Base-by-base conservation (phyloP, 371 early-diverging fungal species). In the Parasitella parasitica region DNA sequence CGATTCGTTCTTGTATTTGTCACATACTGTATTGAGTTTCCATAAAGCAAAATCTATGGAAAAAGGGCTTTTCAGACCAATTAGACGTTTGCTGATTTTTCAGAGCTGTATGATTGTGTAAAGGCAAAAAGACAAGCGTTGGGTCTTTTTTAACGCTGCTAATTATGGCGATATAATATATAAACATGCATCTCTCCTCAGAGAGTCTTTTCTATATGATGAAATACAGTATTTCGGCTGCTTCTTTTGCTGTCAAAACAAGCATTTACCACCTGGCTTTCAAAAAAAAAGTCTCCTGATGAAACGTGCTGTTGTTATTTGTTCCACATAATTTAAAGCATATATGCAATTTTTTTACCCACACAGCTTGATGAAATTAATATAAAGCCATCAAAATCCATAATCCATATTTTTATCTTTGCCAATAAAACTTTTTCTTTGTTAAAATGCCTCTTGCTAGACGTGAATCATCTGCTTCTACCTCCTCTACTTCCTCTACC, bases 401-500 rank as follows among this genome's bases (percentile, higher is more conserved):
- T n/a, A n/a, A n/a, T n/a, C n/a, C n/a, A n/a, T n/a, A n/a, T n/a
- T n/a, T n/a, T n/a, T n/a, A n/a, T n/a, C n/a, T n/a, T n/a, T n/a
- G n/a, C n/a, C n/a, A n/a, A n/a, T n/a, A n/a, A n/a, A n/a, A n/a
- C n/a, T n/a, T n/a, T n/a, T n/a, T n/a, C n/a, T 24, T 46, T 46
- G 36, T 18, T 11, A 22, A 38, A 38, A 55, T 55, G 55, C 55
- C 38, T 32, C 55, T 55, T 38, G 24, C 26, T 15, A 12, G 55
- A 36, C 55, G 55, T 55, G 55, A 55, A 38, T 55, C 55, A 24
- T 55, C 55, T 7, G 12, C 38, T 38, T 55, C 55, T 22, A 55
- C 55, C 20, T 63, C 64, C 8, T 39, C 26, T 27, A 28, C 34
- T 24, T 60, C 59, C 15, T 57, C 61, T 39, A 26, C 57, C 11